These are phyloP conservation scores for Scedosporium minutisporum DNA, from an alignment of 2,329 filamentous ascomycete species.

Conservation along the genomic window DNA sequence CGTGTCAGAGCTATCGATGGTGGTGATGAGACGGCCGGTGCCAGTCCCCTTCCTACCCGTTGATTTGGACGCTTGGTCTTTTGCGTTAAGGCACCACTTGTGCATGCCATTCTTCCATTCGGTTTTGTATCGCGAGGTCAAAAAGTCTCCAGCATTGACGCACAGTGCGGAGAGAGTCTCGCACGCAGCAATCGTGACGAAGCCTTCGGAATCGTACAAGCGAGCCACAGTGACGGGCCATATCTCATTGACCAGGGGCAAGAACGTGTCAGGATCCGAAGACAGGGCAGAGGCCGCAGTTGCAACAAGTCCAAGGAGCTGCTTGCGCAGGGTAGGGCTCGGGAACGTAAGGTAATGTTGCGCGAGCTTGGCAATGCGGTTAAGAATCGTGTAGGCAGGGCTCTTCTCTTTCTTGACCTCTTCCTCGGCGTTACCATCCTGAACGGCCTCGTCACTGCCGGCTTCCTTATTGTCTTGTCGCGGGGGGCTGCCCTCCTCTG, in stretches of 20 bases:
- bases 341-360: conserved; percentile 86
- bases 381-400: conserved; percentile 70
- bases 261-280: conserved; percentile 68
- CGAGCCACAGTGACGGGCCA: conserved; percentile 75
- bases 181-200: conserved; percentile 61
- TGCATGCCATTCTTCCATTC: conserved; percentile 54
- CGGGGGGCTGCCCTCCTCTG: conserved; percentile 13
- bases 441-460: not conserved
- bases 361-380: conserved; percentile 72
- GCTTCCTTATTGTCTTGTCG: too few relatives aligned
- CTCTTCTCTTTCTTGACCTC: conserved; percentile 43
- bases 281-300: conserved; percentile 65
- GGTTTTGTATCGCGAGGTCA: conserved; percentile 62
- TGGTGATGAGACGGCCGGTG: not conserved
- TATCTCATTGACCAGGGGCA: conserved; percentile 80
- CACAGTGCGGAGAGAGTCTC: conserved; percentile 61
- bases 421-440: conserved; percentile 11
- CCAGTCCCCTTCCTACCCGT: not conserved
- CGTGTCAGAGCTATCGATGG: not conserved
- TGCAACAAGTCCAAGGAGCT: conserved; percentile 66
- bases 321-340: conserved; percentile 67
- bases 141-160: conserved; percentile 66
- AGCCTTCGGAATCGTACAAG: conserved; percentile 56
- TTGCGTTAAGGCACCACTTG: not conserved
- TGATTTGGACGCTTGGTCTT: not conserved